Evolutionary conservation across 2,329 filamentous ascomycete species (phyloP), one percentile per base, ranked within the genome.

Genomic region (Curvularia verruculosa): DNA sequence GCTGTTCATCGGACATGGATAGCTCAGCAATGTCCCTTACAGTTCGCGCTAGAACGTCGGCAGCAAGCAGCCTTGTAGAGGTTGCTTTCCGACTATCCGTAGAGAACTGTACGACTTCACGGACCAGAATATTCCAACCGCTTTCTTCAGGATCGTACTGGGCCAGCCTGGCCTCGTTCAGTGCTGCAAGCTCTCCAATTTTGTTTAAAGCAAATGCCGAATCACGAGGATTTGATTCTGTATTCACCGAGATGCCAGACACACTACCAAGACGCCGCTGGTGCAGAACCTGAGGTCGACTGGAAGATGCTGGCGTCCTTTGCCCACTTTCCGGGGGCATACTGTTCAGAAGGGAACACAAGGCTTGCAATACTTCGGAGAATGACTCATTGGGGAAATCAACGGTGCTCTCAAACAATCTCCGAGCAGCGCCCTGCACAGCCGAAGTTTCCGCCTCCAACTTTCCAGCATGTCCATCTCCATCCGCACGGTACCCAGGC

Each of bases 371-470:
- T 9, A 98, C 86, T 61, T 91, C 86, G 5, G 89, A 80, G 67
- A 98, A 98, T 0, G 92, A 83, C 15, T 87, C 83, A 62, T 94
- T 92, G 0, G 92, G 91, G 68, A 96, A 98, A 66, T 97, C 93
- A 15, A 89, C 83, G 0, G 93, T 98, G 76, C 92, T 96, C 73
- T 98, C 95, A 56, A 98, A 88, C 18, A 99, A 82, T 60, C 95
- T 87, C 1, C 87, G 87, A 1, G 92, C 92, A 2, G 95, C 95
- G 6, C 89, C 89, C 74, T 97, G 91, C 0, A 98, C 94, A 29
- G 95, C 91, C 58, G 89, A 86, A 26, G 96, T 89, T 72, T 99
- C 95, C 0, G 85, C 82, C 36, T 86, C 87, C 67, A 98, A 61
- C 45, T 71, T 75, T 45, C 77, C 75, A n/a, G 59, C 50, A 9